Evolutionary conservation across 2,329 filamentous ascomycete genomes (phyloP), one percentile per base, ranked within the genome.

Genomic region (Ophiostoma perfectum): DNA sequence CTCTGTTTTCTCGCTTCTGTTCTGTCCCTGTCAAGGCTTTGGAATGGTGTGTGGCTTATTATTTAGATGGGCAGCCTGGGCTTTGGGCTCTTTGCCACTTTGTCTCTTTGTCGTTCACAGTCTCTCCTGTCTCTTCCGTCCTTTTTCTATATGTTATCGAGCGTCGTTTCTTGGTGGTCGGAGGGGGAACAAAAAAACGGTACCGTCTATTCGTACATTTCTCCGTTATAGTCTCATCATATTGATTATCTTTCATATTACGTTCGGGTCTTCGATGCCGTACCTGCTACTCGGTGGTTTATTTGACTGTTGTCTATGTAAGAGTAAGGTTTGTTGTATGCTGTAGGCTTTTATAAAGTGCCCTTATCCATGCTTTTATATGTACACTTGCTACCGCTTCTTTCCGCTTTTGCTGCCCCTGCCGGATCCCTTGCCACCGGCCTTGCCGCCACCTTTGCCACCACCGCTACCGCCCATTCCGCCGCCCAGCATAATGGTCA

Each of bases 401-500:
- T 63, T 63, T 36, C 62, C 65, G 9, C 52, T 63, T 36, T 70
- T 70, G 44, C 55, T 42, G 38, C 60, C 66, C 5, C 18, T 12
- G 3, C 36, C 36, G 18, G 58, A 49, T 16, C 65, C 58, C 27
- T 65, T 68, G 18, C 55, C 64, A 1, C 58, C 73, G 76, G 80
- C 84, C 60, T 79, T 80, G 0, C 76, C 77, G 2, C 77, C 74
- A 52, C 77, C 74, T 55, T 77, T 77, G 60, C 77, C 78, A 4
- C 76, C 78, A 58, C 80, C 75, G n/a, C 79, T 77, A 65, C 80
- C 78, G 42, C 81, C 77, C 18, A 80, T 77, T 1, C 81, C 79
- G 1, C 85, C 86, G 14, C 84, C 81, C 81, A 90, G 86, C 86
- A 96, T 90, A 52, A 96, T 86, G 74, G 90, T 86, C 49, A 95